A percentile compares a stretch with the other conserved stretches of the same genome.
These are phyloP conservation scores for Rubroboletus satanas DNA, from an alignment of 768 basidiomycete genomes.

Conservation along the genomic window DNA sequence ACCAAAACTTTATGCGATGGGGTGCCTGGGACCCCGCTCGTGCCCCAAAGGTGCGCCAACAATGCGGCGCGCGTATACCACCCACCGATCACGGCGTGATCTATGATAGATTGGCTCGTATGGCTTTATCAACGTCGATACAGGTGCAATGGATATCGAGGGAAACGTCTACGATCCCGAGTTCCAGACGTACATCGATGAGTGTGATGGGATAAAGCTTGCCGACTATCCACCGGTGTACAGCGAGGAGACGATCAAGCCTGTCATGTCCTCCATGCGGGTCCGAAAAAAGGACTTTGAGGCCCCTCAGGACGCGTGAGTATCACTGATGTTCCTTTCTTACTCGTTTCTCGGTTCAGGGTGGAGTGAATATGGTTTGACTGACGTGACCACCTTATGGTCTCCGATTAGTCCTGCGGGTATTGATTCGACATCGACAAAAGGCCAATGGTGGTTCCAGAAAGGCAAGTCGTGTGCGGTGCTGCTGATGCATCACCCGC, in stretches of 20 bases:
- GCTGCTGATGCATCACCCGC: neutral
- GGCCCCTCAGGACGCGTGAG: constrained; percentile 9
- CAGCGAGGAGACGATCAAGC: neutral
- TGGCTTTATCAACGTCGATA: constrained; percentile 23
- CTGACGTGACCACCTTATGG: neutral
- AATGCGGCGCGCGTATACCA: neutral
- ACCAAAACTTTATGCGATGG: constrained; percentile 3
- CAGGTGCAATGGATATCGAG: constrained; percentile 25
- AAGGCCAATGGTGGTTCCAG: neutral
- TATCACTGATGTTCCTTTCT: no score
- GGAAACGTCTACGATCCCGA: constrained; percentile 24
- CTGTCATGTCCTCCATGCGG: constrained; percentile 1
- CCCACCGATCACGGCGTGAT: neutral
- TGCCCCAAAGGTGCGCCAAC: neutral
- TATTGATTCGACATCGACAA: neutral
- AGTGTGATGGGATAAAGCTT: constrained; percentile 11
- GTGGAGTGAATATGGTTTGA: neutral
- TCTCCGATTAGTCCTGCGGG: neutral
- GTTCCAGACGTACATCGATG: constrained; percentile 9
- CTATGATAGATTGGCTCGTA: constrained; percentile 17
- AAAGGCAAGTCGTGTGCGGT: neutral
- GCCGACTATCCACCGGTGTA: constrained; percentile 14
- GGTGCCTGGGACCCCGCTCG: constrained; percentile 4
- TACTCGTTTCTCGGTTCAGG: neutral
- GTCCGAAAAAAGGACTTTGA: constrained; percentile 13